Evolutionary conservation across 257 asterid species (phyloP).

Genomic region (Scutellaria baicalensis): DNA sequence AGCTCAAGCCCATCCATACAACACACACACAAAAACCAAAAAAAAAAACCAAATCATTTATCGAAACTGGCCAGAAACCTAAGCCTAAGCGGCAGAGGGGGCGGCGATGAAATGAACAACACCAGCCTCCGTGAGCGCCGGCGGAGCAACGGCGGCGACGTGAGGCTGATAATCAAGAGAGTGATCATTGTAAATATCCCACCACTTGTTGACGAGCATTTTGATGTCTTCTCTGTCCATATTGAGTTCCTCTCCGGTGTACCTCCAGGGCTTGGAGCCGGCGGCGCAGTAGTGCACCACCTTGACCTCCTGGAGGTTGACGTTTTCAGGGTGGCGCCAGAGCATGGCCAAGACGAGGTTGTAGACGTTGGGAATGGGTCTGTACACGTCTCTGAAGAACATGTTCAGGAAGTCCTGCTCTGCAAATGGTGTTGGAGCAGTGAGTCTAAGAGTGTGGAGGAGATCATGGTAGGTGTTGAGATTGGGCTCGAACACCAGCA

Average conservation of each 20-base stretch:
- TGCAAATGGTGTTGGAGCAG: conserved; percentile 42
- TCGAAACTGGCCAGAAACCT: no score
- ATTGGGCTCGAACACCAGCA: conserved; percentile 47
- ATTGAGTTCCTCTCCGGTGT: conserved; percentile 39
- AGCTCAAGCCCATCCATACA: background rate
- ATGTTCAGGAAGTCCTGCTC: conserved; percentile 51
- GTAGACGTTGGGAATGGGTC: conserved; percentile 37
- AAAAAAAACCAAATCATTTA: no score
- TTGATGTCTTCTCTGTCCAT: conserved; percentile 42
- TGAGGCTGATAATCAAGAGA: conserved; percentile 27
- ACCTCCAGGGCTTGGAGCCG: conserved; percentile 55
- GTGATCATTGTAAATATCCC: conserved; percentile 30
- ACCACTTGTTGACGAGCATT: conserved; percentile 33
- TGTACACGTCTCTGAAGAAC: conserved; percentile 38
- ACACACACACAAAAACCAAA: background rate
- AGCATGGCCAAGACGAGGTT: conserved; percentile 48
- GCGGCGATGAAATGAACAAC: conserved; percentile 30
- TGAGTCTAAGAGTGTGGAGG: conserved; percentile 15
- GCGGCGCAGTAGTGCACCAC: conserved; percentile 63
- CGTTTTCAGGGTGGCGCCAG: conserved; percentile 58
- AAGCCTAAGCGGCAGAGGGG: conserved; percentile 28
- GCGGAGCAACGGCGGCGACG: background rate
- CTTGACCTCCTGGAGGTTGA: conserved; percentile 32
- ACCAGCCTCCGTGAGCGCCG: conserved; percentile 22
- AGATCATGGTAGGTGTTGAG: conserved; percentile 43